Percentiles rank a stretch among this genome's conserved stretches.
Evolutionary conservation across 176 grass and related monocot species (phyloP).

Genomic region (Puya raimondii): DNA sequence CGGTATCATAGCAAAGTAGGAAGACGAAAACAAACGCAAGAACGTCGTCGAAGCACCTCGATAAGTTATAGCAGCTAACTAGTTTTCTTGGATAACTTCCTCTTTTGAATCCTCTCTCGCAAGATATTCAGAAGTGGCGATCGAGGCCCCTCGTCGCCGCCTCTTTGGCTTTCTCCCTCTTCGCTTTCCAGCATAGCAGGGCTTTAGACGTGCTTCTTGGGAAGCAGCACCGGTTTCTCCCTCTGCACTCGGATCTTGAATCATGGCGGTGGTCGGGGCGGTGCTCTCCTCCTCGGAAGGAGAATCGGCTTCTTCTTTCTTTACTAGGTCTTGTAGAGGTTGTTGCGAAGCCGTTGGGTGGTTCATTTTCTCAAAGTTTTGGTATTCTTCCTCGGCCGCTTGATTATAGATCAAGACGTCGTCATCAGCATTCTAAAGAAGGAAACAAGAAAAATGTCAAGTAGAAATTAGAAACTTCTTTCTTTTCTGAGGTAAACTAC

Average conservation of each 20-base stretch:
- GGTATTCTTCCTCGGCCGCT: constrained; percentile 58
- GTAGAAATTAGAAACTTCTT: not conserved
- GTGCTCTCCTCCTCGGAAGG: constrained; percentile 58
- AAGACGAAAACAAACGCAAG: too few relatives aligned
- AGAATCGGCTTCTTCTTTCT: constrained; percentile 36
- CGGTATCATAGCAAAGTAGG: too few relatives aligned
- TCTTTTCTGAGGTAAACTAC: constrained; percentile 1
- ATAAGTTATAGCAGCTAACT: not conserved
- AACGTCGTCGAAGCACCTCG: not conserved
- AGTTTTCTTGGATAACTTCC: not conserved
- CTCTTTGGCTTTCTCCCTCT: constrained; percentile 46
- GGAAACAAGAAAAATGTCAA: constrained; percentile 16
- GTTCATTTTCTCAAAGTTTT: constrained; percentile 53
- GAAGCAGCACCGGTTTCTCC: constrained; percentile 22
- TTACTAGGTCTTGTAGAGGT: constrained; percentile 29
- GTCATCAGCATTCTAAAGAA: constrained; percentile 59
- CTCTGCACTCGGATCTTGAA: constrained; percentile 30
- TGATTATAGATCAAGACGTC: constrained; percentile 80
- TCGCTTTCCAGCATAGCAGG: constrained; percentile 58
- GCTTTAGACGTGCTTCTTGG: constrained; percentile 37
- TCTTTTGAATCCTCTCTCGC: not conserved
- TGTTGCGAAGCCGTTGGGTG: constrained; percentile 28
- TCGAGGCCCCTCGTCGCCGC: not conserved
- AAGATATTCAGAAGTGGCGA: not conserved
- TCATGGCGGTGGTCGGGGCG: constrained; percentile 8